These are phyloP conservation scores for Pseudopyrenochaeta lycopersici DNA, from an alignment of 2,329 filamentous ascomycete genomes.

Conservation along the genomic window DNA sequence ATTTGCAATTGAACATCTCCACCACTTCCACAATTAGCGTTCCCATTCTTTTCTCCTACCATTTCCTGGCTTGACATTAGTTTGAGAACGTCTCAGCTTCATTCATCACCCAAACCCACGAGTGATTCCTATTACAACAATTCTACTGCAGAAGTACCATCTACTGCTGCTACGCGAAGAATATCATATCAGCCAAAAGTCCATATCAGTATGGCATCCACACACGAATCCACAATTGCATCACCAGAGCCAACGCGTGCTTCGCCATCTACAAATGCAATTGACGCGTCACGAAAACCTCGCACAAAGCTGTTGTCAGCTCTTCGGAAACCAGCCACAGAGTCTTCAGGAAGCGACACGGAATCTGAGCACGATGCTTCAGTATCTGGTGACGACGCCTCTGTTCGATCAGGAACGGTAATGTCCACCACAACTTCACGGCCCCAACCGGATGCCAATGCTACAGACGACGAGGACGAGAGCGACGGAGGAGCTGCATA, in stretches of 20 bases:
- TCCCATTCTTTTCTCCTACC: constrained; percentile 1
- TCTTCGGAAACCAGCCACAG: constrained; percentile 23
- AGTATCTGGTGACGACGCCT: constrained; percentile 28
- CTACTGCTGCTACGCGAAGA: background rate
- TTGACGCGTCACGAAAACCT: constrained; percentile 28
- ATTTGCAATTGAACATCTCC: constrained; percentile 15
- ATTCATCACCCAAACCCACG: background rate
- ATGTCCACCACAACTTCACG: constrained; percentile 6
- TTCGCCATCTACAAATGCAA: constrained; percentile 8
- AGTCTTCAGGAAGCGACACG: constrained; percentile 52
- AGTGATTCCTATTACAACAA: background rate
- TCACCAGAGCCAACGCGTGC: background rate
- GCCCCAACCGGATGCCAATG: background rate
- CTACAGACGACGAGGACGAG: constrained; percentile 32
- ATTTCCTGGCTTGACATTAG: background rate
- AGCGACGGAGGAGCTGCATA: constrained; percentile 54
- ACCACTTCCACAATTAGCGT: background rate
- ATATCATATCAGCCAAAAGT: background rate
- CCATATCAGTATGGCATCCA: background rate
- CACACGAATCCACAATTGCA: background rate
- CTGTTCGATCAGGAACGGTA: constrained; percentile 48
- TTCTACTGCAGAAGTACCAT: background rate
- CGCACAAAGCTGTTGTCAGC: constrained; percentile 31
- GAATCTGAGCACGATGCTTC: constrained; percentile 46
- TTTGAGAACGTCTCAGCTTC: background rate